Conservation (phyloP, 2,329 filamentous ascomycete genomes). For the Calonectria pauciramosa region DNA sequence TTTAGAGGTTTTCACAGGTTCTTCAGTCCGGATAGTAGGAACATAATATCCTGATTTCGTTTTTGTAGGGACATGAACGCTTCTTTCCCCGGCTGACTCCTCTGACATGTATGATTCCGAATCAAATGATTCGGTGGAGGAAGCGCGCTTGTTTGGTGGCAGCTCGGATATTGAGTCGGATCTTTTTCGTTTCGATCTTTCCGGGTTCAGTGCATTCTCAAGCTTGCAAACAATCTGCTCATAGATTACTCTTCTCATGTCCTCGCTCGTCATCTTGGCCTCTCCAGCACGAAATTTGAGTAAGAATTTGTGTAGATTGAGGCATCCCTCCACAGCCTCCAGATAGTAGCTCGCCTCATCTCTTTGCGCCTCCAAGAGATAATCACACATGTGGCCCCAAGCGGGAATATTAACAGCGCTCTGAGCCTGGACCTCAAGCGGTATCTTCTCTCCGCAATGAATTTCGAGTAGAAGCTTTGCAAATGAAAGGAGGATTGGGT, state of each 20-base stretch:
- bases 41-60: background rate
- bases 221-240: background rate
- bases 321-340: background rate
- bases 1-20: background rate
- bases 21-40: background rate
- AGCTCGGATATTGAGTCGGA: background rate
- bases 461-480: conserved; percentile 2
- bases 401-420: background rate
- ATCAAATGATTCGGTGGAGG: background rate
- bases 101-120: background rate
- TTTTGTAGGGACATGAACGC: too few relatives aligned
- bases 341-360: background rate
- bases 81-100: background rate
- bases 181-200: conserved; percentile 1
- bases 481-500: conserved; percentile 1
- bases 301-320: background rate
- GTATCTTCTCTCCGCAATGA: background rate
- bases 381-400: background rate
- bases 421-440: background rate
- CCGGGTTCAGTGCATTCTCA: background rate
- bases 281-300: background rate
- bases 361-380: background rate
- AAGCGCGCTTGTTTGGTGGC: background rate
- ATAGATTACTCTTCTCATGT: background rate
- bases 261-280: background rate